phyloP scores from a whole-genome alignment of 371 early-diverging fungal species.

The Lichtheimia ramosa region DNA sequence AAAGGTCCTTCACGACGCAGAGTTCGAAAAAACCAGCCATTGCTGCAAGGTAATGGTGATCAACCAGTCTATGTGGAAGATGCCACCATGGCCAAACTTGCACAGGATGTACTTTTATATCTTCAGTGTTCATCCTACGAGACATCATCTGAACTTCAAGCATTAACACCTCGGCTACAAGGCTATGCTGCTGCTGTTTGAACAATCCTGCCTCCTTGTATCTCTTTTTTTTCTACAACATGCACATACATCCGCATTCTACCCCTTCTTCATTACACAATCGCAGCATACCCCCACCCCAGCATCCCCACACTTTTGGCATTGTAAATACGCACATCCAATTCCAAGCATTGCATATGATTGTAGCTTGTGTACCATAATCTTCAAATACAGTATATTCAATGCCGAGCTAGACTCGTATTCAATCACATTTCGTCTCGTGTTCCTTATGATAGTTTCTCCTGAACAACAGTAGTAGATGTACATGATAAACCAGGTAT shows the following conservation, averaged over 20 bases:
- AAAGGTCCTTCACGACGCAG: no score
- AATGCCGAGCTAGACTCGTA: neutral
- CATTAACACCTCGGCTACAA: conserved; percentile 6
- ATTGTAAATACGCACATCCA: conserved; percentile 2
- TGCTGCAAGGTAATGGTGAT: no score
- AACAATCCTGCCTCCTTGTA: neutral
- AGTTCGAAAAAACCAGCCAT: no score
- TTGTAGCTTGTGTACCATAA: neutral
- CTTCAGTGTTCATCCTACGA: neutral
- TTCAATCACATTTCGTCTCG: neutral
- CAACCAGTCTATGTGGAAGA: no score
- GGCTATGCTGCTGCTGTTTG: conserved; percentile 1
- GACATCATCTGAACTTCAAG: conserved; percentile 1
- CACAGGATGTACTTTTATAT: conserved; percentile 8
- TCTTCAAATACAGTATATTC: neutral
- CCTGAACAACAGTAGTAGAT: neutral
- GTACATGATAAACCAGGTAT: no score
- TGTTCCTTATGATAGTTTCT: no score
- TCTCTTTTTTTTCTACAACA: neutral
- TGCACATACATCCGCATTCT: neutral
- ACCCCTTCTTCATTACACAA: neutral
- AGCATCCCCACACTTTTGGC: neutral
- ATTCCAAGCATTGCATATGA: no score
- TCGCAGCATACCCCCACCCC: neutral
- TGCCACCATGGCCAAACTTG: neutral